Conservation (phyloP, 2,329 filamentous ascomycete genomes). For the Colletotrichum sp. region DNA sequence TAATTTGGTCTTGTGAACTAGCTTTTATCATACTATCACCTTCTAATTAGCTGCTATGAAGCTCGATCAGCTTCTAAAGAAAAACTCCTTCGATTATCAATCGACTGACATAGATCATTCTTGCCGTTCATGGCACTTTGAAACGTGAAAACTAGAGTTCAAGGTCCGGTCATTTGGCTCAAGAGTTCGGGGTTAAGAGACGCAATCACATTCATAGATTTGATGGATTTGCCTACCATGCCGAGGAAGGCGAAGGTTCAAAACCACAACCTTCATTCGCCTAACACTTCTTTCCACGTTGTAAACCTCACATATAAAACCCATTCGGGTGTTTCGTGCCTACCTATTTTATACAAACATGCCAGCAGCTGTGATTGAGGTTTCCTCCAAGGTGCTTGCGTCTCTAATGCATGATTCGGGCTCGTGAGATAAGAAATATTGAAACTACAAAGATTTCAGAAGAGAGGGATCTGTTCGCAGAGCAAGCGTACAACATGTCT, state of each 20-base stretch:
- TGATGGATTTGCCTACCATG: neutral
- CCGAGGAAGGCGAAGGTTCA: neutral
- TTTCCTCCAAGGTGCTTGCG: too few species aligned
- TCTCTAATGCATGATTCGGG: too few species aligned
- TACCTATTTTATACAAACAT: too few species aligned
- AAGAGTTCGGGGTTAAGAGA: neutral
- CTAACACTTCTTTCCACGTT: neutral
- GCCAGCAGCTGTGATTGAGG: too few species aligned
- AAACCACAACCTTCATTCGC: neutral
- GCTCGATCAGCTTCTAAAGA: neutral
- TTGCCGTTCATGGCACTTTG: too few species aligned
- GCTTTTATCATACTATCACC: neutral
- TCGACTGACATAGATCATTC: neutral
- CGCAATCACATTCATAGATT: neutral
- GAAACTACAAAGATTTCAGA: too few species aligned
- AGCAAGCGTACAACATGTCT: too few species aligned
- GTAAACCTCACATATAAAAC: neutral
- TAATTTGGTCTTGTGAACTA: neutral
- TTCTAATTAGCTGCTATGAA: neutral
- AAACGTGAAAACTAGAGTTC: accelerated
- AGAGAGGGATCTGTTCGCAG: too few species aligned
- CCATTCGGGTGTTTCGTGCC: too few species aligned
- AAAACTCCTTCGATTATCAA: neutral
- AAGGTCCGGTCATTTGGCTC: neutral
- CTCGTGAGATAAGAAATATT: too few species aligned